Base-by-base conservation (phyloP, 805 yeast genomes). In the Dipodascopsis tothii region DNA sequence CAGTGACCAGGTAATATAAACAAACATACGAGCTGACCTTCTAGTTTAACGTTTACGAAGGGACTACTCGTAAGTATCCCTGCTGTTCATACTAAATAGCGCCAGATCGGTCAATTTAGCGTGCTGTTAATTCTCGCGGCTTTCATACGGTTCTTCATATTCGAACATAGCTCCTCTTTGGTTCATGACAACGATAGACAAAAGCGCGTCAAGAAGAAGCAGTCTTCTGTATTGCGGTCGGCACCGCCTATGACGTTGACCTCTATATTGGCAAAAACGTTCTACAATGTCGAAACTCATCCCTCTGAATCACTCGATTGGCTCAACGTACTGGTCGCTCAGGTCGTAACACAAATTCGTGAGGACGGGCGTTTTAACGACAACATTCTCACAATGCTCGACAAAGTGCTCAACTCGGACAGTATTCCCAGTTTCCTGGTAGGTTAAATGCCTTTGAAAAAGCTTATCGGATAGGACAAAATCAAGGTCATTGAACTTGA, bases 281-380 rank as follows among this genome's bases (percentile, higher is more conserved):
- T 86, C 59, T 92, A 92, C 63, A 84, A 92, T 58, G 96, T 92
- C 1, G 78, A 80, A 37, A 79, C 78, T 21, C 98, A 92, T 61
- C 71, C 79, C 16, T 75, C 96, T 0, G 98, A 92, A 66, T 82
- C 96, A 0, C 66, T 92, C 48, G 98, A 92, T 61, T 92, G 98
- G 98, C 86, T 92, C 62, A 92, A 90, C 52, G 96, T 92, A 1
- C 69, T 92, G 30, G 74, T 92, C 17, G 98, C 96, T 0, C 96
- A 92, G 61, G 80, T 87, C 5, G 78, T 92, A 21, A 77, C 84
- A 25, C 95, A 88, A 51, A 73, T 87, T 49, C 74, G 98, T 45
- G 74, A 80, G n/a, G 97, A 92, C 60, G 97, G 97, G 0, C 65
- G 85, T 44, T 70, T 75, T 34, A 78, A 87, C 39, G 92, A 92